Base-by-base conservation (phyloP, 352 stramenopile species). In the Pythium chondricola region DNA sequence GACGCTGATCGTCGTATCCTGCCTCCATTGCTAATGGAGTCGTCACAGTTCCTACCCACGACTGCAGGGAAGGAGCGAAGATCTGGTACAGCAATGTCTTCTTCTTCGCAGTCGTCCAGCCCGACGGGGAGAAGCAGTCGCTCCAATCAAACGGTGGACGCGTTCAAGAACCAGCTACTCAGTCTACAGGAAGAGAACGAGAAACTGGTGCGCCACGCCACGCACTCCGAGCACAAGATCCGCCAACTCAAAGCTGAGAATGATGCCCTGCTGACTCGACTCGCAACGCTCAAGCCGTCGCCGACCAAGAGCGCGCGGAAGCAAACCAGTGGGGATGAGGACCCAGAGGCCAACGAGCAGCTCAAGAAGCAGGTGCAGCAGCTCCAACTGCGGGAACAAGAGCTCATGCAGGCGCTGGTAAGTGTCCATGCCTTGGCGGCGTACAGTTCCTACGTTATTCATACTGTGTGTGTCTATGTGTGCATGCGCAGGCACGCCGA, bases 371-470 rank as follows among this genome's bases (percentile, higher is more conserved):
- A 87, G 24, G 67, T 90, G 11, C 55, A 79, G 58, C 79, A 88
- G 16, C 60, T 91, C 18, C 76, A 85, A 48, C 63, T 79, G 45
- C 76, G 74, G n/a, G 79, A 91, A 38, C 74, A 91, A 46, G 79
- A 91, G 47, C 74, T 91, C 26, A 88, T 91, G 79, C 73, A 85
- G 43, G 79, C 79, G 31, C 67, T 88, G 58, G 79, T 87, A 51
- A 32, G 70, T 76, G 3, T 16, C 2, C n/a, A n/a, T n/a, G n/a
- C n/a, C n/a, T n/a, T n/a, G n/a, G n/a, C n/a, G n/a, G n/a, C n/a
- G n/a, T n/a, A n/a, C n/a, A n/a, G 25, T 32, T 29, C 6, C 10
- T 17, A 8, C 51, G 14, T 51, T 13, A 22, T 27, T 41, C 22
- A 43, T 36, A 11, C 14, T 38, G 37, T 44, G 9, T 35, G 13